Conservation (phyloP, 2,329 filamentous ascomycete genomes). For the Periconia macrospinosa region DNA sequence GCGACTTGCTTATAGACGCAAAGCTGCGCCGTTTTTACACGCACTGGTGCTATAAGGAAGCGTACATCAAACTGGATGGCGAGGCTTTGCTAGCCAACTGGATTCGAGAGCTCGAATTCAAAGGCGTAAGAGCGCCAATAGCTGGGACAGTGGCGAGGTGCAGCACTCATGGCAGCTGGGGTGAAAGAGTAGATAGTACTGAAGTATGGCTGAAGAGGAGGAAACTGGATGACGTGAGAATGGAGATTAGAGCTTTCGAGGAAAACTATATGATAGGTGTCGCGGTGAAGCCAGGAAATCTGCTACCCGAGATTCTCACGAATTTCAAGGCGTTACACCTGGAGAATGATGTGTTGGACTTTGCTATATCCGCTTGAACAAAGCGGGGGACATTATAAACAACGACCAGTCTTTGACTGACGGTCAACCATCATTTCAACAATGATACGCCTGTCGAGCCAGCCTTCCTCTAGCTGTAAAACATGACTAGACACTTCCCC, state of each 20-base stretch:
- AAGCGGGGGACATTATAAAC: not conserved
- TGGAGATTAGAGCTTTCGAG: slow-evolving; percentile 63
- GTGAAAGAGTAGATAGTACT: slow-evolving; percentile 50
- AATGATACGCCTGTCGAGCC: not conserved
- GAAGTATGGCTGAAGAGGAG: slow-evolving; percentile 54
- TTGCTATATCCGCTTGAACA: slow-evolving; percentile 18
- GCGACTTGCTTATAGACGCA: slow-evolving; percentile 56
- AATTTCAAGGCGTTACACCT: slow-evolving; percentile 50
- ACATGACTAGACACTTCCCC: slow-evolving; percentile 20
- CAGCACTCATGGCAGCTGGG: slow-evolving; percentile 49
- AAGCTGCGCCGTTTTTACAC: slow-evolving; percentile 74
- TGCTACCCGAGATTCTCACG: slow-evolving; percentile 43
- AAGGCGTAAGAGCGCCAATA: slow-evolving; percentile 60
- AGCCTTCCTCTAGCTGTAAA: not conserved
- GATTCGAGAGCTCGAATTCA: slow-evolving; percentile 71
- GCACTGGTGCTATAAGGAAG: slow-evolving; percentile 78
- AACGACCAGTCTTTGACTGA: not conserved
- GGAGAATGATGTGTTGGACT: slow-evolving; percentile 45
- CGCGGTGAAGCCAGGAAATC: slow-evolving; percentile 46
- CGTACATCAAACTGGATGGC: slow-evolving; percentile 81
- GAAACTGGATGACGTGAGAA: slow-evolving; percentile 54
- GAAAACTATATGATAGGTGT: slow-evolving; percentile 62
- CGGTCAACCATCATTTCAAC: not conserved
- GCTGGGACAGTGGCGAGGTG: slow-evolving; percentile 47
- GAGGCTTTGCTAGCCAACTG: slow-evolving; percentile 75